Evolutionary conservation across 2,329 filamentous ascomycete genomes (phyloP), one percentile per base, ranked within the genome.

Genomic region (Sclerotiophoma versabilis): DNA sequence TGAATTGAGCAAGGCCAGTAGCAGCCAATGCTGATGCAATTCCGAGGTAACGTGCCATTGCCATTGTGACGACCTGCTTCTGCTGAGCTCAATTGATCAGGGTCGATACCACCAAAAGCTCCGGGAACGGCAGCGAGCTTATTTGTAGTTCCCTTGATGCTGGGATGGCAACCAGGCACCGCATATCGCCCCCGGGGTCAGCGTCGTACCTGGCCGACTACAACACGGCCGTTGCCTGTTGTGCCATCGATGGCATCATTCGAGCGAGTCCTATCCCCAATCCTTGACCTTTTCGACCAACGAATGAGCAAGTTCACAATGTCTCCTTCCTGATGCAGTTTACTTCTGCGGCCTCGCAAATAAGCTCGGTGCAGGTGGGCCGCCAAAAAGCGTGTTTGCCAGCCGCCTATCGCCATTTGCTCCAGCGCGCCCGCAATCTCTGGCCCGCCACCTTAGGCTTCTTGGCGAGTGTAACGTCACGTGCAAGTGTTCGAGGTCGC

Each of bases 1-100:
- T 75, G 33, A 75, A 56, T 11, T 69, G 70, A 57, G 63, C 65
- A 47, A 65, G 69, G 55, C 69, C 62, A 17, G 67, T 66, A 48
- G 66, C 68, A 60, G 66, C 70, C 63, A 75, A 68, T 50, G 69
- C 71, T 37, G 68, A 63, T 48, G 62, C 64, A 57, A 72, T 63
- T 50, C 66, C 63, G 43, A 71, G 58, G 57, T 66, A 72, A 57
- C 71, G 70, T 64, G 68, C 64, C 72, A 75, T 75, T 59, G 49
- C 67, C 49, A 61, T 63, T 60, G 59, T 63, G 59, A 63, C 60
- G 57, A 67, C 62, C 57, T 62, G 60, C 60, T 65, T 65, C 45
- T 59, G 51, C 22, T 57, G 56, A 64, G 62, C 61, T 64, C 61
- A 65, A 66, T 66, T 69, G 62, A 58, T 60, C 47, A 54, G 57